phyloP scores from a whole-genome alignment of 116 monocot genomes.

The Zostera marina region DNA sequence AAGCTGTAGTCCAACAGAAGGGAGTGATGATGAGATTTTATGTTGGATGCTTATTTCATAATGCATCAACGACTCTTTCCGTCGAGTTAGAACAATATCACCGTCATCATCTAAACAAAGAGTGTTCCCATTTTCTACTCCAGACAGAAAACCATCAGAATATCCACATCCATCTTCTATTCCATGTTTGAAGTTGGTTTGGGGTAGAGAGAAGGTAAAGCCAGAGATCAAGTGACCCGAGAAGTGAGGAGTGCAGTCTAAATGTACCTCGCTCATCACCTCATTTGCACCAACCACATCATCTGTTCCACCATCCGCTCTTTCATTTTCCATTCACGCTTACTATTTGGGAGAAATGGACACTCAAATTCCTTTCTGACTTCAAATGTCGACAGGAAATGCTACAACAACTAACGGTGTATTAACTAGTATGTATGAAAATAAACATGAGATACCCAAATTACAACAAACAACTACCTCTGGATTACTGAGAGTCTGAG shows the following conservation, averaged over 20 bases:
- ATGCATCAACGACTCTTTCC: slow-evolving; percentile 26
- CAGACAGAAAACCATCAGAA: neutral
- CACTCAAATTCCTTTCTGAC: no score
- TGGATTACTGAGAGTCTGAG: no score
- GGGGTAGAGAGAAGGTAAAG: slow-evolving; percentile 63
- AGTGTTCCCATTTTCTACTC: neutral
- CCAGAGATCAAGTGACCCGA: slow-evolving; percentile 36
- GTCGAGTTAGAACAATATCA: slow-evolving; percentile 56
- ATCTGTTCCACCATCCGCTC: neutral
- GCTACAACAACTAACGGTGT: no score
- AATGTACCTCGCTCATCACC: slow-evolving; percentile 85
- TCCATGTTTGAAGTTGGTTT: slow-evolving; percentile 6
- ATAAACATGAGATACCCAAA: no score
- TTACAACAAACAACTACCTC: no score
- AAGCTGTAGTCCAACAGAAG: slow-evolving; percentile 82
- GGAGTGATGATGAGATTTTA: slow-evolving; percentile 65
- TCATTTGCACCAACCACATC: slow-evolving; percentile 4
- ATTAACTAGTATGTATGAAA: no score
- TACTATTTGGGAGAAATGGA: no score
- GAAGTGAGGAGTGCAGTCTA: slow-evolving; percentile 61
- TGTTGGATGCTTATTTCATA: slow-evolving; percentile 51
- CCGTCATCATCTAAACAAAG: slow-evolving; percentile 50
- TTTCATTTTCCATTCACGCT: no score
- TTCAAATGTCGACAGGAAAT: no score
- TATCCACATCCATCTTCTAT: neutral